Percentiles rank a stretch among this genome's conserved stretches.
Evolutionary conservation across 2,329 filamentous ascomycete genomes (phyloP).

Genomic region (Paecilomyces niveus): DNA sequence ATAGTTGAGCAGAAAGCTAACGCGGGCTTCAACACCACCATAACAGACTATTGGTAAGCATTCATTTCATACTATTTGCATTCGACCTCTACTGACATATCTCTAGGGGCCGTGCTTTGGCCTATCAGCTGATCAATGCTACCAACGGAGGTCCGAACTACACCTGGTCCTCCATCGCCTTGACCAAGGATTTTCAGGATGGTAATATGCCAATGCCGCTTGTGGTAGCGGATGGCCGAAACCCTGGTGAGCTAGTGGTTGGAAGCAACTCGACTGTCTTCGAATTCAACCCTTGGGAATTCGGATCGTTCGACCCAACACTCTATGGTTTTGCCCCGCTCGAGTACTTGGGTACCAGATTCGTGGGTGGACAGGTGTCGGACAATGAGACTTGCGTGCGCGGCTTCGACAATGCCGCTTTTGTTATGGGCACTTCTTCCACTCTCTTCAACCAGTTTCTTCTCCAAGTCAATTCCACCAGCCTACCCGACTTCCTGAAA

Average conservation of each 20-base stretch:
- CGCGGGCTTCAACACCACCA: slow-evolving; percentile 60
- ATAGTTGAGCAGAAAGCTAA: slow-evolving; percentile 55
- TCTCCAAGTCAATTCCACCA: slow-evolving; percentile 53
- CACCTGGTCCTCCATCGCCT: slow-evolving; percentile 74
- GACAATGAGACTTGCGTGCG: slow-evolving; percentile 56
- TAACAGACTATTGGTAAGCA: slow-evolving; percentile 74
- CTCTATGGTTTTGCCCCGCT: slow-evolving; percentile 65
- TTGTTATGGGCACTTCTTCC: slow-evolving; percentile 77
- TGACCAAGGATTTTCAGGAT: slow-evolving; percentile 54
- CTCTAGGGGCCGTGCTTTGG: slow-evolving; percentile 64
- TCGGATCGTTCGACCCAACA: slow-evolving; percentile 69
- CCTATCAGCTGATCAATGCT: slow-evolving; percentile 76
- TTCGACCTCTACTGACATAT: background rate
- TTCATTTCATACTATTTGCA: background rate
- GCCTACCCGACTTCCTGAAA: slow-evolving; percentile 46
- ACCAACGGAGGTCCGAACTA: slow-evolving; percentile 65
- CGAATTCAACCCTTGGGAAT: slow-evolving; percentile 73
- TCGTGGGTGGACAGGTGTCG: slow-evolving; percentile 55
- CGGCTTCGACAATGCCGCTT: slow-evolving; percentile 78
- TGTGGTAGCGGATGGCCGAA: slow-evolving; percentile 61
- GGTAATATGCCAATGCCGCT: slow-evolving; percentile 66
- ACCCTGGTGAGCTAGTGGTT: slow-evolving; percentile 55
- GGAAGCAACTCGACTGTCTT: slow-evolving; percentile 67
- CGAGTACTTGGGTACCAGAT: slow-evolving; percentile 65
- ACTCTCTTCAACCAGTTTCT: slow-evolving; percentile 78